Evolutionary conservation across 495 filamentous ascomycete species (phyloP).

Genomic region (Tuber microsphaerosporum): DNA sequence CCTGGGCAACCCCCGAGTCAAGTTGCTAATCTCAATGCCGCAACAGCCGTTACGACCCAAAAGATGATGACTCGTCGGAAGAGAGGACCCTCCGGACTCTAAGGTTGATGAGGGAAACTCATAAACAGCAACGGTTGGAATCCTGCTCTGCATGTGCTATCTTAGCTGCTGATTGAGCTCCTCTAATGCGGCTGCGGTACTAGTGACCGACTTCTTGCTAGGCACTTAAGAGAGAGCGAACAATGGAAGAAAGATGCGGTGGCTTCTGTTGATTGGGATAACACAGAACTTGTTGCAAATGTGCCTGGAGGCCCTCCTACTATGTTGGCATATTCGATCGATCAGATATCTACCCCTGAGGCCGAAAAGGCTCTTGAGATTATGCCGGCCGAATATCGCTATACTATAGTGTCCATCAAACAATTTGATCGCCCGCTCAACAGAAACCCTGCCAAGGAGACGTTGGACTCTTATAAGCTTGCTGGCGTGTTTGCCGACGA

Average conservation of each 20-base stretch:
- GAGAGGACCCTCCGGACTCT: constrained; percentile 31
- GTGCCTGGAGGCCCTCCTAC: constrained; percentile 19
- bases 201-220: constrained; percentile 27
- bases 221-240: constrained; percentile 25
- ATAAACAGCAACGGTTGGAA: constrained; percentile 29
- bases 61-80: constrained; percentile 20
- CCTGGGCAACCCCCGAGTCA: background rate
- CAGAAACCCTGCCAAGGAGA: constrained; percentile 15
- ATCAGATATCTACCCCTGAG: constrained; percentile 30
- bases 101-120: constrained; percentile 29
- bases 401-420: constrained; percentile 23
- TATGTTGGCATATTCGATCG: constrained; percentile 29
- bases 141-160: background rate
- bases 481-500: constrained; percentile 30
- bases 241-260: constrained; percentile 33
- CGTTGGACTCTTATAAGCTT: constrained; percentile 23
- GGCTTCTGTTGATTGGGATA: constrained; percentile 27
- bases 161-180: background rate
- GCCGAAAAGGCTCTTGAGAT: constrained; percentile 24
- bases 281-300: constrained; percentile 25
- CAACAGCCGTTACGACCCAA: constrained; percentile 13
- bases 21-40: background rate
- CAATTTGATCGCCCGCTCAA: constrained; percentile 21
- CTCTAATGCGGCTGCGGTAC: background rate
- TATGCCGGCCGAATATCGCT: constrained; percentile 23